A percentile compares a stretch with the other conserved stretches of the same genome.
Evolutionary conservation across 306 rosid species (phyloP).

Genomic region (Nissolia schottii): DNA sequence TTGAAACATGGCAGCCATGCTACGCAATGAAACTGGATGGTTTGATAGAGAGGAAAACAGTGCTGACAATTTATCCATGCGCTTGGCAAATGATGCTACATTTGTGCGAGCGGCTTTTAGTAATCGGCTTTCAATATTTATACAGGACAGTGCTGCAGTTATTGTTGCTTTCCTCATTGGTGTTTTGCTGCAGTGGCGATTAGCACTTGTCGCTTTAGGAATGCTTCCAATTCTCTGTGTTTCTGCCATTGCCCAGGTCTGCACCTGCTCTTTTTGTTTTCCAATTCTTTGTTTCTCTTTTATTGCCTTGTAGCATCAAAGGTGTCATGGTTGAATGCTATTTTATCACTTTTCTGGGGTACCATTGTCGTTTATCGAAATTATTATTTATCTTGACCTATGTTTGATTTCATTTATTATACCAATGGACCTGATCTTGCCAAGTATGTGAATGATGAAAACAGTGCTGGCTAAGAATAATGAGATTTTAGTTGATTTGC

Average conservation of each 20-base stretch:
- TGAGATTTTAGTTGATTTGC: not conserved
- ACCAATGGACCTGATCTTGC: not conserved
- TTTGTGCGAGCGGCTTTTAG: conserved; percentile 99
- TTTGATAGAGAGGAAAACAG: conserved; percentile 96
- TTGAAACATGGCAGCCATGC: conserved; percentile 73
- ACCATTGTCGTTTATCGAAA: not conserved
- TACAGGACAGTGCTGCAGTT: conserved; percentile 98
- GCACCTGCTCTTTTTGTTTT: conserved; percentile 30
- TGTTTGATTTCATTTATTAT: conserved; percentile 13
- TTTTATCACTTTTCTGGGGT: not conserved
- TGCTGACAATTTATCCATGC: conserved; percentile 98
- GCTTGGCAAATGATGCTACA: conserved; percentile 98
- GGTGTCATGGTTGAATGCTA: not conserved
- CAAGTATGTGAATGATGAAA: not conserved
- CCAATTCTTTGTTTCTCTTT: not conserved
- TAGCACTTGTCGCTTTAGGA: conserved; percentile 97
- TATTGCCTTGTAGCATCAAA: not conserved
- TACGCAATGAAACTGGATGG: conserved; percentile 97
- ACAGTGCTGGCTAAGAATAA: not conserved
- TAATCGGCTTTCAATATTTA: conserved; percentile 93
- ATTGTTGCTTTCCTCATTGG: conserved; percentile 94
- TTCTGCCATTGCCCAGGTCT: conserved; percentile 97
- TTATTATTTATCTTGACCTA: not conserved
- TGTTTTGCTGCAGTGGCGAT: conserved; percentile 80
- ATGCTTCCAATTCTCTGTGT: conserved; percentile 84